Evolutionary conservation across 2,329 filamentous ascomycete genomes (phyloP).

Genomic region (Colletotrichum lindemuthianum): DNA sequence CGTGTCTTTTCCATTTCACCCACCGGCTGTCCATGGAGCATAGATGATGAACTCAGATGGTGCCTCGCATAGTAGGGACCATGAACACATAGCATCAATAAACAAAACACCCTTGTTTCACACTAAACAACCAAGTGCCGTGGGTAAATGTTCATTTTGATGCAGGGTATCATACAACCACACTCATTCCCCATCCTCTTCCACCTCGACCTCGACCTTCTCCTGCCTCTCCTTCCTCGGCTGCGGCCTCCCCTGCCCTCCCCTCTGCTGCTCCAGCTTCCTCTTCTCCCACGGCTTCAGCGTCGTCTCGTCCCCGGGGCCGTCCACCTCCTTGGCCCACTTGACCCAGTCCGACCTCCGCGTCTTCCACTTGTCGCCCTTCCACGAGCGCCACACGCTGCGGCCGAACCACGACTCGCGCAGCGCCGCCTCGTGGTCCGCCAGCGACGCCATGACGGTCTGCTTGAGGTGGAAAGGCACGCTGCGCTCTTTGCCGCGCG

Average conservation of each 20-base stretch:
- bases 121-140: no score
- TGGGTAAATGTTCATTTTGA: conserved; percentile 2
- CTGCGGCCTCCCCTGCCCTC: conserved; percentile 14
- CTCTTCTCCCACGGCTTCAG: conserved; percentile 35
- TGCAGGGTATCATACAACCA: conserved; percentile 35
- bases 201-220: neutral
- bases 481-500: conserved; percentile 57
- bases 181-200: conserved; percentile 17
- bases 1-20: no score
- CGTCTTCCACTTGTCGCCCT: conserved; percentile 66
- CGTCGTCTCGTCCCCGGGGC: conserved; percentile 30
- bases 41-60: no score
- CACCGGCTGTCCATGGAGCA: no score
- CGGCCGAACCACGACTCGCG: conserved; percentile 65
- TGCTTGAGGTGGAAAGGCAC: conserved; percentile 69
- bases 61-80: neutral
- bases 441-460: conserved; percentile 60
- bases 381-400: conserved; percentile 67
- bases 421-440: conserved; percentile 58
- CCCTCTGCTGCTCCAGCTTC: conserved; percentile 29
- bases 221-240: conserved; percentile 1
- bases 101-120: neutral
- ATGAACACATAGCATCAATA: neutral
- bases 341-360: conserved; percentile 64
- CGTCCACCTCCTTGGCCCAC: conserved; percentile 64